A percentile compares a stretch with the other conserved stretches of the same genome.
Conservation (phyloP, 2,329 filamentous ascomycete species). For the Phaeosphaeriaceae sp. region DNA sequence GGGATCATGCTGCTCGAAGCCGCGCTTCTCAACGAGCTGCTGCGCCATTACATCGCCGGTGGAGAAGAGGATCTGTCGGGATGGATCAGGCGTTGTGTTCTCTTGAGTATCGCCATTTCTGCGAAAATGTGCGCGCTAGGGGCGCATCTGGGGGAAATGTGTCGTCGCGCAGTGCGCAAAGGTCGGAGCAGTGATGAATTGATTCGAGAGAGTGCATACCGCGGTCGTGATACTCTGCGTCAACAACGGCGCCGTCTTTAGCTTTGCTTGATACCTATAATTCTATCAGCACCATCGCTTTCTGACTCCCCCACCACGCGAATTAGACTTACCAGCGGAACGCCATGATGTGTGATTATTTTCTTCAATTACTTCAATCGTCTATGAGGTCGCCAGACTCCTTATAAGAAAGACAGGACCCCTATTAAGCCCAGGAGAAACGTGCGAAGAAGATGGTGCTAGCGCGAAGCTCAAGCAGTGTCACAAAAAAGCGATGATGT, state of each 20-base stretch:
- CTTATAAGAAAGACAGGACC: neutral
- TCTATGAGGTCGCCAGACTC: neutral
- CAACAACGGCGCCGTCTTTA: slow-evolving; percentile 82
- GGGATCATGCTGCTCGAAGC: slow-evolving; percentile 74
- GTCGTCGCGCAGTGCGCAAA: neutral
- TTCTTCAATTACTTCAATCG: neutral
- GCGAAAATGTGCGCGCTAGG: too few species aligned
- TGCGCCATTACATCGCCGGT: slow-evolving; percentile 91
- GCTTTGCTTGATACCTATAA: slow-evolving; percentile 82
- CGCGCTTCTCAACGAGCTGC: slow-evolving; percentile 84
- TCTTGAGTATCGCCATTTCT: neutral
- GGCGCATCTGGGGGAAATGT: too few species aligned
- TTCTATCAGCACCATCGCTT: slow-evolving; percentile 5
- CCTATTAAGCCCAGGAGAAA: neutral
- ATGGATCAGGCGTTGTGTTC: neutral
- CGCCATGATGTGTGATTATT: slow-evolving; percentile 37
- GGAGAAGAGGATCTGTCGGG: slow-evolving; percentile 78
- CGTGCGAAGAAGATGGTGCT: slow-evolving; percentile 4
- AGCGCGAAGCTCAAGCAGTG: slow-evolving; percentile 14
- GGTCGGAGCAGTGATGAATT: neutral
- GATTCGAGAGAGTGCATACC: slow-evolving; percentile 43
- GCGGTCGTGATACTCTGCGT: slow-evolving; percentile 91
- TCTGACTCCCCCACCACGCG: neutral
- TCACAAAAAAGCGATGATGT: slow-evolving; percentile 21
- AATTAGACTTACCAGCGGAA: slow-evolving; percentile 50